Evolutionary conservation across 805 yeast genomes (phyloP).

Genomic region (Alloascoidea hylecoeti): DNA sequence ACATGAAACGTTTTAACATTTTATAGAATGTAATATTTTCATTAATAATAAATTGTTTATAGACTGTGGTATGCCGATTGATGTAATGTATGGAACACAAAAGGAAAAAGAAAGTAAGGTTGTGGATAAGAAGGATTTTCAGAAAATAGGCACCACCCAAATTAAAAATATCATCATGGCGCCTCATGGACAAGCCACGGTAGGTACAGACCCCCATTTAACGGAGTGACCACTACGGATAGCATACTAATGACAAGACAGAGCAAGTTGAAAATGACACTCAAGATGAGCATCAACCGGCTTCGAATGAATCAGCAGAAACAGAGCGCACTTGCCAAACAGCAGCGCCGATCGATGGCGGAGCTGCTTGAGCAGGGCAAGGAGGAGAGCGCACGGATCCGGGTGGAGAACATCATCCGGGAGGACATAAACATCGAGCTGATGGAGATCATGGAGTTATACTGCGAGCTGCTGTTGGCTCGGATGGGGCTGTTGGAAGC

Average conservation of each 20-base stretch:
- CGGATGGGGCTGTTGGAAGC: constrained; percentile 49
- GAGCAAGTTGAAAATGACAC: constrained; percentile 13
- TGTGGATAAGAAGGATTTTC: too few species aligned
- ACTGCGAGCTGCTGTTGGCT: constrained; percentile 71
- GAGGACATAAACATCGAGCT: constrained; percentile 74
- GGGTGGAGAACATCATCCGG: constrained; percentile 74
- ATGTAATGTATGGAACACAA: too few species aligned
- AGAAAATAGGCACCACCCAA: too few species aligned
- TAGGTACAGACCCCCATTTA: too few species aligned
- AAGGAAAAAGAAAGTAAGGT: too few species aligned
- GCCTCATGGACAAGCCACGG: too few species aligned
- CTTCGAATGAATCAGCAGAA: constrained; percentile 61
- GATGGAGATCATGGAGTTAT: constrained; percentile 64
- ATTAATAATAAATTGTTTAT: too few species aligned
- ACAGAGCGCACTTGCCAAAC: constrained; percentile 62
- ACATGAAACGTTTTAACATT: too few species aligned
- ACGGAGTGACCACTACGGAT: too few species aligned
- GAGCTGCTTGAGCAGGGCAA: constrained; percentile 56
- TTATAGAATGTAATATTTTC: too few species aligned
- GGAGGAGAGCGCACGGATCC: constrained; percentile 68
- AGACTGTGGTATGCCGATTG: too few species aligned
- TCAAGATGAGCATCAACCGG: constrained; percentile 61
- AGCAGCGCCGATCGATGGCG: constrained; percentile 57
- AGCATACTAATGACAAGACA: constrained; percentile 4
- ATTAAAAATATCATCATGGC: too few species aligned